Evolutionary conservation across 2,329 filamentous ascomycete genomes (phyloP).

Genomic region (Fonsecaea monophora): DNA sequence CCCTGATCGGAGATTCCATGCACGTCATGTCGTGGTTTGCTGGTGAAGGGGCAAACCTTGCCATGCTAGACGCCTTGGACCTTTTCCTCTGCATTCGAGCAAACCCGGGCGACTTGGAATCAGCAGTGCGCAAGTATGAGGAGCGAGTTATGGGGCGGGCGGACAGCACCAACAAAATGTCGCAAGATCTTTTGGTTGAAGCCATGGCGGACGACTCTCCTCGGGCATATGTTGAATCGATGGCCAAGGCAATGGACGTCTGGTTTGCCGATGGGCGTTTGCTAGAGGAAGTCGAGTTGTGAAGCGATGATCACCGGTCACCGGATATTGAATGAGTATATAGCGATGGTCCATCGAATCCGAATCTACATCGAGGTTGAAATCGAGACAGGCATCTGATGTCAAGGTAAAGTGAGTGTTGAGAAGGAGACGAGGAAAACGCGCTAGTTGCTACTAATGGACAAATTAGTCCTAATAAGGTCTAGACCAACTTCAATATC

Average conservation of each 20-base stretch:
- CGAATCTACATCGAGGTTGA: neutral
- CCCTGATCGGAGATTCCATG: slow-evolving; percentile 12
- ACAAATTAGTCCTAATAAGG: neutral
- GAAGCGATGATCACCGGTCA: neutral
- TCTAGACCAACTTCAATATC: neutral
- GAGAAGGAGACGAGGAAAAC: neutral
- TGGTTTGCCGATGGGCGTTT: slow-evolving; percentile 15
- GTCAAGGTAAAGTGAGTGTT: neutral
- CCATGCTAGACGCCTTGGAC: slow-evolving; percentile 13
- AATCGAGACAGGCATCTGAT: too few relatives aligned
- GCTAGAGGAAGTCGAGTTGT: slow-evolving; percentile 2
- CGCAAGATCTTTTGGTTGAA: slow-evolving; percentile 14
- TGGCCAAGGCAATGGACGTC: slow-evolving; percentile 15
- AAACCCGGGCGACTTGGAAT: neutral
- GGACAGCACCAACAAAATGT: slow-evolving; percentile 17
- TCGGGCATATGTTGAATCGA: slow-evolving; percentile 11
- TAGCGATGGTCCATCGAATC: neutral
- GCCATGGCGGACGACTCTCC: slow-evolving; percentile 16
- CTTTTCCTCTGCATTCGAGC: neutral
- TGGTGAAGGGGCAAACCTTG: slow-evolving; percentile 11
- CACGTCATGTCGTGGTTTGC: slow-evolving; percentile 15
- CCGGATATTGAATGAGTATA: neutral
- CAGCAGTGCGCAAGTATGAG: slow-evolving; percentile 13
- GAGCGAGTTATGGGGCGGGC: slow-evolving; percentile 4
- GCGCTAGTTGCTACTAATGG: neutral